These are phyloP conservation scores for Lachnellula arida DNA, from an alignment of 2,329 filamentous ascomycete species.

Conservation along the genomic window DNA sequence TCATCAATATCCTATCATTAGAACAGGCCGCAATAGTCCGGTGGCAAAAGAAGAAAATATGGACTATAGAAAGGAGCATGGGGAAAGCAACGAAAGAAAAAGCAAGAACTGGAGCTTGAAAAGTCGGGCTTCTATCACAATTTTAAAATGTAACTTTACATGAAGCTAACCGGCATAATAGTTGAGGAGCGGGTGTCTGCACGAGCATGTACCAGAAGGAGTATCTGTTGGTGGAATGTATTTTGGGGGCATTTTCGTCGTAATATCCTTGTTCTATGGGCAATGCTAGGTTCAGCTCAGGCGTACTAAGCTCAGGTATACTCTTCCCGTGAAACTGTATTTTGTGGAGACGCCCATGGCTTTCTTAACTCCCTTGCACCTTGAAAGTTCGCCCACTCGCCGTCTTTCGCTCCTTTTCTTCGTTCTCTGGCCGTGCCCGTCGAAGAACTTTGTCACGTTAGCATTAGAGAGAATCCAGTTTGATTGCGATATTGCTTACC, in stretches of 20 bases:
- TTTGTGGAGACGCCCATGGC: constrained; percentile 1
- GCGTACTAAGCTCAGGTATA: neutral
- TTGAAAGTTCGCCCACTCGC: constrained; percentile 92
- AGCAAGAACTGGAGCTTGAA: constrained; percentile 4
- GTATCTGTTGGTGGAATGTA: constrained; percentile 10
- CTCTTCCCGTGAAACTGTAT: neutral
- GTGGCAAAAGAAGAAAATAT: constrained; percentile 5
- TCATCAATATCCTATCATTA: neutral
- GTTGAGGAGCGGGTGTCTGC: constrained; percentile 7
- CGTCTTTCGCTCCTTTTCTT: constrained; percentile 97
- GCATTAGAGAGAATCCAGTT: constrained; percentile 10
- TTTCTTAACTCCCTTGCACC: constrained; percentile 29
- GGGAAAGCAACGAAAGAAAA: constrained; percentile 3
- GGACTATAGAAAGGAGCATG: constrained; percentile 7
- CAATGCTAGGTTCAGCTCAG: neutral
- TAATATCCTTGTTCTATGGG: neutral
- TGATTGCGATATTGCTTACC: constrained; percentile 48
- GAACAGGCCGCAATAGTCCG: constrained; percentile 4
- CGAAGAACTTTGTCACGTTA: constrained; percentile 69
- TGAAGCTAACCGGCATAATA: neutral
- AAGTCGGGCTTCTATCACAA: neutral
- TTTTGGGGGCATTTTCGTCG: neutral
- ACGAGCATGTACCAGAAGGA: constrained; percentile 10
- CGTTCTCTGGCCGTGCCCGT: constrained; percentile 87
- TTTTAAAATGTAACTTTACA: neutral